These are phyloP conservation scores for Phytopythium delawarense DNA, from an alignment of 352 stramenopile genomes.

Conservation along the genomic window DNA sequence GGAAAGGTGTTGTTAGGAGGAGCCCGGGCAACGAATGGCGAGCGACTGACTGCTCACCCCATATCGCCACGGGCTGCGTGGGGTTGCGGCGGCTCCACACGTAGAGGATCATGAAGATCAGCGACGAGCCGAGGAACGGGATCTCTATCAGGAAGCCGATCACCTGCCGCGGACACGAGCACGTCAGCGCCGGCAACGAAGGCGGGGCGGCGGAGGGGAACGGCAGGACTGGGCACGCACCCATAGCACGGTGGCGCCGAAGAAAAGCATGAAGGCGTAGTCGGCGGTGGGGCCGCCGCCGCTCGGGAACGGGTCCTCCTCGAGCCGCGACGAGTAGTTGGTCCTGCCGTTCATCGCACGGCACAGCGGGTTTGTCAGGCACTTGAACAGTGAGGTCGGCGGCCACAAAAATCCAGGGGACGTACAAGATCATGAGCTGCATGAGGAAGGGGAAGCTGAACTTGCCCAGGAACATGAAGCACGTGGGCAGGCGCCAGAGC, in stretches of 20 bases:
- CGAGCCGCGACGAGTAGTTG: slow-evolving; percentile 82
- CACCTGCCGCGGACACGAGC: slow-evolving; percentile 32
- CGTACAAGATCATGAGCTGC: slow-evolving; percentile 88
- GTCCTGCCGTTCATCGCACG: slow-evolving; percentile 21
- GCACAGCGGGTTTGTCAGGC: background rate
- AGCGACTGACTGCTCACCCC: slow-evolving; percentile 37
- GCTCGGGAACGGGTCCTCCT: slow-evolving; percentile 81
- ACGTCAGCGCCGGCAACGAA: background rate
- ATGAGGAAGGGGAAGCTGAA: slow-evolving; percentile 90
- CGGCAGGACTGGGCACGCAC: slow-evolving; percentile 27
- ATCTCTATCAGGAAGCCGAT: slow-evolving; percentile 82
- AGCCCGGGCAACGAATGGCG: background rate
- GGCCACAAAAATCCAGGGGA: background rate
- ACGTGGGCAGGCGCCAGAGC: slow-evolving; percentile 85
- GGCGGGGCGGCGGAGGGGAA: no score
- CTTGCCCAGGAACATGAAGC: slow-evolving; percentile 86
- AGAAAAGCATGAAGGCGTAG: slow-evolving; percentile 90
- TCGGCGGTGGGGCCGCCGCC: slow-evolving; percentile 78
- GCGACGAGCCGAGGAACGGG: slow-evolving; percentile 75
- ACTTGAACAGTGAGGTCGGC: background rate
- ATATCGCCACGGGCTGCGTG: slow-evolving; percentile 77
- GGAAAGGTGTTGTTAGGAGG: background rate
- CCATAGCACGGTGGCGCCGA: slow-evolving; percentile 71
- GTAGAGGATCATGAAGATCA: slow-evolving; percentile 92
- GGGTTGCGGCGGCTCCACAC: slow-evolving; percentile 88